Percentiles rank a stretch among this genome's conserved stretches.
These are phyloP conservation scores for Pythium sukuiense DNA, from an alignment of 352 stramenopile species.

Conservation along the genomic window DNA sequence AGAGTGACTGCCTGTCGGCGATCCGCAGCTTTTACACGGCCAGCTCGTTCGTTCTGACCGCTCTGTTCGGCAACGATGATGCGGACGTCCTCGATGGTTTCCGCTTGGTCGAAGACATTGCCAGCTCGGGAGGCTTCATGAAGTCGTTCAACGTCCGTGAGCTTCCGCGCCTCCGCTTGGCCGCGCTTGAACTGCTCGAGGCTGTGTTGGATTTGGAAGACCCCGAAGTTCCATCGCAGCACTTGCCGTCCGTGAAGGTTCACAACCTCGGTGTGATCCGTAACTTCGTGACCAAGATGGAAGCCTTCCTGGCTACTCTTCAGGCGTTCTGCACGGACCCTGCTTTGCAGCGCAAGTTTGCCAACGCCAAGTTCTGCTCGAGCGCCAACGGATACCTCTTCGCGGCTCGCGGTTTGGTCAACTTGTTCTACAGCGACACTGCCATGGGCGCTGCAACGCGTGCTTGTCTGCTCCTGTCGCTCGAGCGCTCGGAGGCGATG, in stretches of 20 bases:
- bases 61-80: slow-evolving; percentile 76
- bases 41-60: slow-evolving; percentile 70
- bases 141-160: slow-evolving; percentile 76
- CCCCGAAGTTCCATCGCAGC: slow-evolving; percentile 67
- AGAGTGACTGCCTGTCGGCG: slow-evolving; percentile 79
- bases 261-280: slow-evolving; percentile 83
- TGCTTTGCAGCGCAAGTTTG: slow-evolving; percentile 67
- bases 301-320: slow-evolving; percentile 63
- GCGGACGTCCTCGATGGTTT: slow-evolving; percentile 80
- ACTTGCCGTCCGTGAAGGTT: slow-evolving; percentile 59
- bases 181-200: slow-evolving; percentile 73
- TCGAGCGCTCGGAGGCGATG: slow-evolving; percentile 42
- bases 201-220: slow-evolving; percentile 82
- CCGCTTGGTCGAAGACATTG: slow-evolving; percentile 73
- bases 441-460: slow-evolving; percentile 72
- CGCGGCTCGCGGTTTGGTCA: slow-evolving; percentile 70
- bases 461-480: slow-evolving; percentile 26
- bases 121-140: slow-evolving; percentile 63
- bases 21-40: slow-evolving; percentile 85
- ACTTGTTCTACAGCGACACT: slow-evolving; percentile 73
- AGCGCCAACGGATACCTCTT: slow-evolving; percentile 77
- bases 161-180: slow-evolving; percentile 56
- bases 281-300: slow-evolving; percentile 90
- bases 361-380: slow-evolving; percentile 80
- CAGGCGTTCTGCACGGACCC: slow-evolving; percentile 72